A percentile compares a stretch with the other conserved stretches of the same genome.
Evolutionary conservation across 768 basidiomycete genomes (phyloP).

Genomic region (Psilocybe sp.): DNA sequence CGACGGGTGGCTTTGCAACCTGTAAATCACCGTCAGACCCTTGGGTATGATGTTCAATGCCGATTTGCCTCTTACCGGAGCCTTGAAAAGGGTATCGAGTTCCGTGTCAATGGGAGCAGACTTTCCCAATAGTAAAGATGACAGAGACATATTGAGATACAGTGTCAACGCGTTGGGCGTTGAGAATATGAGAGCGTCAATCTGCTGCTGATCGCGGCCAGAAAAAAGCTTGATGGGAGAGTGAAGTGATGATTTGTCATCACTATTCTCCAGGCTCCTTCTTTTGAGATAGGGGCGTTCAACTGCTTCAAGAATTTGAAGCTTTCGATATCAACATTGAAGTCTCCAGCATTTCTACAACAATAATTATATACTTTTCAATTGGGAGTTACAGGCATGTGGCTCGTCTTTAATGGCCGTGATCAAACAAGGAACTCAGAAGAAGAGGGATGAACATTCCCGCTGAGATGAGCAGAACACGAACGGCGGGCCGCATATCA

Average conservation of each 20-base stretch:
- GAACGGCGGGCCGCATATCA: constrained; percentile 41
- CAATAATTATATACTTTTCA: not conserved
- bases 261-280: too few relatives aligned
- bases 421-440: constrained; percentile 58
- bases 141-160: constrained; percentile 44
- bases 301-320: too few relatives aligned
- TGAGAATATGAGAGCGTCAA: too few relatives aligned
- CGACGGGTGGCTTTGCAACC: constrained; percentile 15
- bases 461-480: constrained; percentile 51
- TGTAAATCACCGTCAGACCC: constrained; percentile 4
- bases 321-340: too few relatives aligned
- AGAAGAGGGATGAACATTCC: constrained; percentile 75
- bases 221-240: too few relatives aligned
- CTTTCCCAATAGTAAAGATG: constrained; percentile 48
- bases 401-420: constrained; percentile 43
- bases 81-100: constrained; percentile 60
- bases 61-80: constrained; percentile 29
- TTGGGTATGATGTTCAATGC: not conserved
- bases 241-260: too few relatives aligned
- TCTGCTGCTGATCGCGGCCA: too few relatives aligned
- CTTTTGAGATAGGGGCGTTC: too few relatives aligned
- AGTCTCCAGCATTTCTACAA: too few relatives aligned
- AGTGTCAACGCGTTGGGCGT: not conserved
- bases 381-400: not conserved
- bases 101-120: constrained; percentile 49